These are phyloP conservation scores for Barnettozyma siamensis DNA, from an alignment of 805 yeast genomes.

Conservation along the genomic window DNA sequence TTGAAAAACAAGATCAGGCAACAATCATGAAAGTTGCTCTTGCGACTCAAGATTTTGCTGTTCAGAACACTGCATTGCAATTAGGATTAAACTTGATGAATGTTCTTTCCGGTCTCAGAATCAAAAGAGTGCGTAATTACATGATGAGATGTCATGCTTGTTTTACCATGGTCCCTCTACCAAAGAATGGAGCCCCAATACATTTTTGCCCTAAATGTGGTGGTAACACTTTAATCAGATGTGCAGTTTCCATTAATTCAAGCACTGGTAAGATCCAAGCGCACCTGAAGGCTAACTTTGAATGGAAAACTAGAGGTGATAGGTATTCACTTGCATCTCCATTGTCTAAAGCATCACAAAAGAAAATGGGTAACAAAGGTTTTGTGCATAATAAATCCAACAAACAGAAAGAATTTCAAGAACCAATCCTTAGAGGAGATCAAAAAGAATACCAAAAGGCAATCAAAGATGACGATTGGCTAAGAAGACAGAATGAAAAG, in stretches of 20 bases:
- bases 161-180: constrained; percentile 73
- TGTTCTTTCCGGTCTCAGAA: constrained; percentile 74
- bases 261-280: constrained; percentile 79
- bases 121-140: constrained; percentile 79
- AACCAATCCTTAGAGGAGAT: constrained; percentile 76
- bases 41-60: constrained; percentile 95
- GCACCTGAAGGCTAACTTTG: constrained; percentile 84
- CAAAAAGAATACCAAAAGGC: constrained; percentile 92
- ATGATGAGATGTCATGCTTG: constrained; percentile 98
- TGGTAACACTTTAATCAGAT: constrained; percentile 81
- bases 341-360: constrained; percentile 65
- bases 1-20: constrained; percentile 30
- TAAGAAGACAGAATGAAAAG: constrained; percentile 79
- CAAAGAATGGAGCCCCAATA: constrained; percentile 66
- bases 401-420: constrained; percentile 40
- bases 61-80: constrained; percentile 91
- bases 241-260: constrained; percentile 81
- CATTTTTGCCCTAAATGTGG: constrained; percentile 97
- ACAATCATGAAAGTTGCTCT: constrained; percentile 67
- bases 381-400: constrained; percentile 65
- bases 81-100: constrained; percentile 85
- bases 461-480: constrained; percentile 83
- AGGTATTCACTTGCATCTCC: constrained; percentile 83
- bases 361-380: constrained; percentile 73
- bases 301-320: constrained; percentile 90